Evolutionary conservation across 1,284 basidiomycete genomes (phyloP), one percentile per base, ranked within the genome.

Genomic region (Volvariella volvacea): DNA sequence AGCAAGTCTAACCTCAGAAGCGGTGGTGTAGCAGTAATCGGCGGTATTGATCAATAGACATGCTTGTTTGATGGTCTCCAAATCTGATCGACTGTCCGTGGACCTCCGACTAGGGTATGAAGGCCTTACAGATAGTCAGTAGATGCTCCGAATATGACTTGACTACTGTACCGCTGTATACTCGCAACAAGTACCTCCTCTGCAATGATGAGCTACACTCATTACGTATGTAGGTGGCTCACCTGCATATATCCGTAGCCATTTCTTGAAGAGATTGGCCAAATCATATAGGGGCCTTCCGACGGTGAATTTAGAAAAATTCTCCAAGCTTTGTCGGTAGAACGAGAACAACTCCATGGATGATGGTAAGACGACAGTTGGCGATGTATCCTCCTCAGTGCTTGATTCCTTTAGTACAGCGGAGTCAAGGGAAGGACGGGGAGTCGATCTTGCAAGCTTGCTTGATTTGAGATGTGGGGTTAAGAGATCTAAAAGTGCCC

Each of bases 271-370:
- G 30, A 97, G 66, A 17, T 70, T 73, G 42, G 78, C 81, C 22
- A 97, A 63, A 52, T 92, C 88, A 59, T 82, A 86, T 52, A 95
- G 66, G 2, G 90, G 79, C 52, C 86, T 82, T 0, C 87, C 85
- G 2, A 79, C 85, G n/a, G 88, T 87, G 1, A 92, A 63, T 55
- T 87, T 90, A 1, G 90, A 85, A 59, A 94, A 98, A 59, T 93
- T 89, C 47, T 99, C 96, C 38, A 99, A 67, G 36, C 87, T 93
- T 59, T 97, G 92, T 0, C 87, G 90, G 60, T 99, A 99, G 63
- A 96, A 92, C 63, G 95, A 95, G 69, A 99, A 99, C 30, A 99
- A 68, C 57, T 99, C 94, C 0, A 94, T 98, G 1, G 92, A 96
- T 0, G 91, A 94, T 0, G 92, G 89, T 2, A 98, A 72, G 0